A percentile compares a stretch with the other conserved stretches of the same genome.
Conservation (phyloP, 768 basidiomycete species). For the Lactarius sanguifluus region DNA sequence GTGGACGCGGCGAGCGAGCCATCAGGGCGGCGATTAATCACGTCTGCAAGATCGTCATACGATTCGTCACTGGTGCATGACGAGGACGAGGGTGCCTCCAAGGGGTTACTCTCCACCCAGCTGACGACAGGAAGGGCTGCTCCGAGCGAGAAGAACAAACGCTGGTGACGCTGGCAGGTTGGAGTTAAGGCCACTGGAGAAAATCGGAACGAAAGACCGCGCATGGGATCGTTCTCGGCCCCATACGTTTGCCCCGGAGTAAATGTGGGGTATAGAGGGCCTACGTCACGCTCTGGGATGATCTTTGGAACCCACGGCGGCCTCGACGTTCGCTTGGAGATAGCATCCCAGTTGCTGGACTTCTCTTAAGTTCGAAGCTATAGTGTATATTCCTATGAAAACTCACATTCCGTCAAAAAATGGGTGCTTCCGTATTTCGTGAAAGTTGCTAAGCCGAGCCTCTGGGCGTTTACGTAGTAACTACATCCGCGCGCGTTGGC, state of each 20-base stretch:
- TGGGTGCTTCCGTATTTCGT: conserved; percentile 17
- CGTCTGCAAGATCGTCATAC: conserved; percentile 1
- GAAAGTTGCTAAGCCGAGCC: conserved; percentile 14
- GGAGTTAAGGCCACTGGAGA: conserved; percentile 16
- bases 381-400: neutral
- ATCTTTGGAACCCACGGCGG: conserved; percentile 24
- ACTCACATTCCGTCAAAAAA: conserved; percentile 22
- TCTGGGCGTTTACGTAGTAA: conserved; percentile 17
- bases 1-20: neutral
- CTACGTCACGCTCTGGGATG: neutral
- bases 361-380: neutral
- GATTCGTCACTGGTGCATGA: conserved; percentile 10
- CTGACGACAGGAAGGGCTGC: conserved; percentile 7
- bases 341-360: conserved; percentile 15
- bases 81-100: conserved; percentile 9
- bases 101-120: conserved; percentile 13
- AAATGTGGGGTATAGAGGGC: neutral
- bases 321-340: conserved; percentile 14
- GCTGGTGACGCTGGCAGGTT: conserved; percentile 23
- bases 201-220: conserved; percentile 23
- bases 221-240: conserved; percentile 5
- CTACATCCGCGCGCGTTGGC: neutral
- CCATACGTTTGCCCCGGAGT: conserved; percentile 9
- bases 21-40: neutral
- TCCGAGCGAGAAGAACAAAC: conserved; percentile 8